Evolutionary conservation across 805 yeast genomes (phyloP).

Genomic region (Starmerella floricola): DNA sequence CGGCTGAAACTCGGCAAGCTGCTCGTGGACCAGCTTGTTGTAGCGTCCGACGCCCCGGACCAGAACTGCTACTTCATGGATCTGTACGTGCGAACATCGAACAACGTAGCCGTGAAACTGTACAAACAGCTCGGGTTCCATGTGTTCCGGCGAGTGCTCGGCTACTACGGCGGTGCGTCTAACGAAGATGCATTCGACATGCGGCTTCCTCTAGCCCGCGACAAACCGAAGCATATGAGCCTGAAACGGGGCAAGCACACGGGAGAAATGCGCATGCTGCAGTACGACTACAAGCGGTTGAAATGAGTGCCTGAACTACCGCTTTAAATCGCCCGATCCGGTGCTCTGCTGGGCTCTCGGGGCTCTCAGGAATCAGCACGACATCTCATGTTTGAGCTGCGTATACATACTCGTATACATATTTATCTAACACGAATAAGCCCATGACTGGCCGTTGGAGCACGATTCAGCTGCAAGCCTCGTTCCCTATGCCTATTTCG

Average conservation of each 20-base stretch:
- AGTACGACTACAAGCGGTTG: constrained; percentile 21
- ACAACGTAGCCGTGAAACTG: constrained; percentile 61
- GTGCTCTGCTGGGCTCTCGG: too few relatives aligned
- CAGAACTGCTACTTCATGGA: constrained; percentile 77
- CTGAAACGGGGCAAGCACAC: constrained; percentile 23
- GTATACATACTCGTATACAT: too few relatives aligned
- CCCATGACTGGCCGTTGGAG: too few relatives aligned
- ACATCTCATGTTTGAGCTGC: too few relatives aligned
- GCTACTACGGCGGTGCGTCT: constrained; percentile 57
- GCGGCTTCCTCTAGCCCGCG: constrained; percentile 32
- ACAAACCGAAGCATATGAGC: constrained; percentile 23
- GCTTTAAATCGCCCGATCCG: too few relatives aligned
- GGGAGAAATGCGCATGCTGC: constrained; percentile 18
- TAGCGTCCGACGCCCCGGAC: constrained; percentile 64
- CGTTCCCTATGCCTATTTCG: too few relatives aligned
- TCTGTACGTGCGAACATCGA: constrained; percentile 80
- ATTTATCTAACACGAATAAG: too few relatives aligned
- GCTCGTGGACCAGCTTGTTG: constrained; percentile 61
- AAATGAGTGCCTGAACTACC: constrained; percentile 11
- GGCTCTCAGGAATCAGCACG: too few relatives aligned
- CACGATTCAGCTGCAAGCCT: too few relatives aligned
- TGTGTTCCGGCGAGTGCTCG: constrained; percentile 75
- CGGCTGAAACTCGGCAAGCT: constrained; percentile 76
- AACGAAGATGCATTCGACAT: constrained; percentile 70
- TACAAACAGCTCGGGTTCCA: constrained; percentile 80